Conservation (phyloP, 768 basidiomycete species). For the Boletellus ananiceps region DNA sequence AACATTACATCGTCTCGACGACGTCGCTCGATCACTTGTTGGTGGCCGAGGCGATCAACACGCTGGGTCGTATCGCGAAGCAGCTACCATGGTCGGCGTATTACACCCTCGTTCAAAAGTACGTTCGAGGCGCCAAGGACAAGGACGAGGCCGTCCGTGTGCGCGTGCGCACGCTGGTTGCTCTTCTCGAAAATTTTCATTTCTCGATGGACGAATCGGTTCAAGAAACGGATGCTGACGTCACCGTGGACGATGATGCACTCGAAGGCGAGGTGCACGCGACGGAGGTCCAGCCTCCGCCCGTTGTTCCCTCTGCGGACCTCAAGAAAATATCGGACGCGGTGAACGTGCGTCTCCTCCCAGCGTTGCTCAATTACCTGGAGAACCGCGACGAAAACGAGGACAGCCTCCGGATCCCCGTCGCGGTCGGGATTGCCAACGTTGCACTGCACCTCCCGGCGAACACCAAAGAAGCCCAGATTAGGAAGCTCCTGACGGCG, state of each 20-base stretch:
- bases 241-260: conserved; percentile 29
- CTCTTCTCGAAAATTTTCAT: conserved; percentile 86
- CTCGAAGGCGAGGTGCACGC: conserved; percentile 27
- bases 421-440: conserved; percentile 81
- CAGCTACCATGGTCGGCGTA: conserved; percentile 83
- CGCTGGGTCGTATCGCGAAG: conserved; percentile 74
- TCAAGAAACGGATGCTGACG: conserved; percentile 23
- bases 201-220: conserved; percentile 73
- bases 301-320: conserved; percentile 6
- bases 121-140: conserved; percentile 60
- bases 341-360: conserved; percentile 72
- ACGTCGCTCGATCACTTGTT: conserved; percentile 75
- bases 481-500: conserved; percentile 73
- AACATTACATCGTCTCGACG: conserved; percentile 67
- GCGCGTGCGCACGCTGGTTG: conserved; percentile 79
- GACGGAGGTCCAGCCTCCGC: conserved; percentile 4
- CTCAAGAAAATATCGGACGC: conserved; percentile 59
- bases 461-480: conserved; percentile 57
- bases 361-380: conserved; percentile 71
- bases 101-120: conserved; percentile 72
- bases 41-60: conserved; percentile 81
- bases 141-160: conserved; percentile 74
- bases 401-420: conserved; percentile 81
- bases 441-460: conserved; percentile 79
- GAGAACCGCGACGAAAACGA: conserved; percentile 83